phyloP scores from a whole-genome alignment of 1,284 basidiomycete species.

The Naganishia cerealis region DNA sequence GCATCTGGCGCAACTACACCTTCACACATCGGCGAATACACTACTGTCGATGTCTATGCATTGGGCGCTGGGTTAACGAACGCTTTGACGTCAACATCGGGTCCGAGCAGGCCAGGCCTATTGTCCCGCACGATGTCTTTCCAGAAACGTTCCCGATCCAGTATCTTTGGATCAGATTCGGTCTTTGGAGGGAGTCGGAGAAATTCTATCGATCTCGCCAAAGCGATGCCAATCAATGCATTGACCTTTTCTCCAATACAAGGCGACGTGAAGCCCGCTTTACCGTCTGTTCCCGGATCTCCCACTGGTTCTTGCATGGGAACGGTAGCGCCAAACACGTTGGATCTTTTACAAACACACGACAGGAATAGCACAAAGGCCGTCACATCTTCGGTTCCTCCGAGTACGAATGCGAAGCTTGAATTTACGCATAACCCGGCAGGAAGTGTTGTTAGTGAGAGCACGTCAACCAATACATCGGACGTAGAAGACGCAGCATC shows the following conservation, averaged over 20 bases:
- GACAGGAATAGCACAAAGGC: background rate
- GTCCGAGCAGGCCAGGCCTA: slow-evolving; percentile 4
- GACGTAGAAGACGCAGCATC: slow-evolving; percentile 8
- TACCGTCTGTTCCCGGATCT: slow-evolving; percentile 32
- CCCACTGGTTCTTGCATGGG: background rate
- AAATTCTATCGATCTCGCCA: slow-evolving; percentile 23
- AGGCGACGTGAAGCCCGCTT: background rate
- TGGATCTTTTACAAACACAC: background rate
- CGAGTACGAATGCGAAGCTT: background rate
- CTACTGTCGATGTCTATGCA: slow-evolving; percentile 11
- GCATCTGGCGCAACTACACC: slow-evolving; percentile 21
- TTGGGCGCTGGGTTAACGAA: slow-evolving; percentile 19
- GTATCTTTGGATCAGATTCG: slow-evolving; percentile 13
- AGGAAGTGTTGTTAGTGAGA: background rate
- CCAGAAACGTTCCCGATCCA: slow-evolving; percentile 11
- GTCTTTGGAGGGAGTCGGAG: slow-evolving; percentile 20
- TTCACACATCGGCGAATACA: slow-evolving; percentile 18
- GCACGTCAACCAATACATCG: slow-evolving; percentile 2
- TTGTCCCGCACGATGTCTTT: slow-evolving; percentile 23
- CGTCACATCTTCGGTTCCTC: background rate
- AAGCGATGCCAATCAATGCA: slow-evolving; percentile 3
- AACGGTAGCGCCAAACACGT: background rate
- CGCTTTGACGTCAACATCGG: background rate
- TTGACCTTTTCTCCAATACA: slow-evolving; percentile 1
- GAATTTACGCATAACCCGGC: background rate